These are phyloP conservation scores for Clohesyomyces aquaticus DNA, from an alignment of 495 filamentous ascomycete species.

Conservation along the genomic window DNA sequence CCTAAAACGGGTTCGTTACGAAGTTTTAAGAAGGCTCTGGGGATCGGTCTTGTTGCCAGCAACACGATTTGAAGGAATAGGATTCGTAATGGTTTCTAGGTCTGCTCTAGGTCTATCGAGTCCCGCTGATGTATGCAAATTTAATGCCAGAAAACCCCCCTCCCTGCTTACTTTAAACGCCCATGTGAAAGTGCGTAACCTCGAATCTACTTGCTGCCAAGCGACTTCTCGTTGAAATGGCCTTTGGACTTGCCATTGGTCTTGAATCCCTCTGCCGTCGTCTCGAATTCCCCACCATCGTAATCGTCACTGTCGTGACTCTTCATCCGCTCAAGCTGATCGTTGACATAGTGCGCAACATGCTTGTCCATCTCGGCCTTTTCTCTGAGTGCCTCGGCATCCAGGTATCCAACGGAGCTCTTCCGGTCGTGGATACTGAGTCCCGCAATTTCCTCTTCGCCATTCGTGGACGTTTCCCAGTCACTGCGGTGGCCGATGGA, in stretches of 20 bases:
- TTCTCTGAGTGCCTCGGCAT: slow-evolving; percentile 42
- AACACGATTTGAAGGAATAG: not conserved
- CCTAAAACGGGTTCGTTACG: no score
- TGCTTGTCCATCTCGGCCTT: slow-evolving; percentile 46
- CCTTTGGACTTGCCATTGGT: slow-evolving; percentile 24
- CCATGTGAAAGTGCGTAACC: not conserved
- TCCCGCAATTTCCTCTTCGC: slow-evolving; percentile 47
- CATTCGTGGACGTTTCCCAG: slow-evolving; percentile 60
- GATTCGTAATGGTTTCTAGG: not conserved
- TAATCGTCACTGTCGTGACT: slow-evolving; percentile 30
- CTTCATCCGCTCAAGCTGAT: slow-evolving; percentile 46
- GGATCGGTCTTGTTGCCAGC: not conserved
- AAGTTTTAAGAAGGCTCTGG: not conserved
- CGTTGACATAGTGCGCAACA: slow-evolving; percentile 47
- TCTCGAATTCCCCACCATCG: slow-evolving; percentile 45
- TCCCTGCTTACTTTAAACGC: no score
- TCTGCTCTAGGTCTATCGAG: slow-evolving; percentile 23
- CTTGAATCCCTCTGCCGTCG: slow-evolving; percentile 41
- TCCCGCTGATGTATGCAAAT: slow-evolving; percentile 5
- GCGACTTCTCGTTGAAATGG: slow-evolving; percentile 18
- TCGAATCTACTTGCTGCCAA: not conserved
- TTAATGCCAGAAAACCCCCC: no score
- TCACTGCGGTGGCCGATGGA: slow-evolving; percentile 89
- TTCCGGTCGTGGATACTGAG: slow-evolving; percentile 37
- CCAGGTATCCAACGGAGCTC: slow-evolving; percentile 39